These are phyloP conservation scores for Phaseolus coccineus DNA, from an alignment of 331 rosid species.

Conservation along the genomic window DNA sequence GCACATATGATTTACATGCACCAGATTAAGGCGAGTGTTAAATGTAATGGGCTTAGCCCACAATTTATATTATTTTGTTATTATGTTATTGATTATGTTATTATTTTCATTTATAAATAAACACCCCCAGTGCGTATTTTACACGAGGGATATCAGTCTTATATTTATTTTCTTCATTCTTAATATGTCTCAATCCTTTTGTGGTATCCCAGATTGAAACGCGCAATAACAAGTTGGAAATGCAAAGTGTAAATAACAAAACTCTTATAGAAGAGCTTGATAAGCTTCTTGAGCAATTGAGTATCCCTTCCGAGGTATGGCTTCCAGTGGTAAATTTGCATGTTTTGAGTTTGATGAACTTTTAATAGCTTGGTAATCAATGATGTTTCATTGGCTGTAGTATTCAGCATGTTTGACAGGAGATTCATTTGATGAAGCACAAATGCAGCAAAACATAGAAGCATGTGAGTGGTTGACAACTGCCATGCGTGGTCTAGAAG, in stretches of 20 bases:
- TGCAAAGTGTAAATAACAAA: conserved; percentile 85
- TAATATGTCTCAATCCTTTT: conserved; percentile 15
- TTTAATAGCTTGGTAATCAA: conserved; percentile 38
- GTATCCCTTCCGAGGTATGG: conserved; percentile 86
- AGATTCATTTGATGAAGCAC: conserved; percentile 80
- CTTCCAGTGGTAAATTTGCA: conserved; percentile 25
- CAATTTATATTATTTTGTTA: no score
- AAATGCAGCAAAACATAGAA: conserved; percentile 79
- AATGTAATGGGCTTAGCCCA: no score
- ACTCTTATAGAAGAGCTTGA: conserved; percentile 87
- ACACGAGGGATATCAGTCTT: no score
- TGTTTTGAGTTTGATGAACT: conserved; percentile 40
- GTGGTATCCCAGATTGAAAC: conserved; percentile 76
- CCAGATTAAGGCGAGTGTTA: no score
- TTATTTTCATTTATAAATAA: no score
- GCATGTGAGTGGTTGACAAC: conserved; percentile 90
- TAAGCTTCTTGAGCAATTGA: conserved; percentile 81
- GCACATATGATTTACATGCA: no score
- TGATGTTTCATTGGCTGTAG: conserved; percentile 64
- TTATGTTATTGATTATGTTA: no score
- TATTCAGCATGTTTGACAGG: conserved; percentile 81
- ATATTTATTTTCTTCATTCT: no score
- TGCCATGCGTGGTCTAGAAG: conserved; percentile 77
- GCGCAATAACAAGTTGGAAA: conserved; percentile 94
- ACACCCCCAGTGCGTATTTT: no score